phyloP scores from a whole-genome alignment of 345 rosid species.

The Populus tremula region DNA sequence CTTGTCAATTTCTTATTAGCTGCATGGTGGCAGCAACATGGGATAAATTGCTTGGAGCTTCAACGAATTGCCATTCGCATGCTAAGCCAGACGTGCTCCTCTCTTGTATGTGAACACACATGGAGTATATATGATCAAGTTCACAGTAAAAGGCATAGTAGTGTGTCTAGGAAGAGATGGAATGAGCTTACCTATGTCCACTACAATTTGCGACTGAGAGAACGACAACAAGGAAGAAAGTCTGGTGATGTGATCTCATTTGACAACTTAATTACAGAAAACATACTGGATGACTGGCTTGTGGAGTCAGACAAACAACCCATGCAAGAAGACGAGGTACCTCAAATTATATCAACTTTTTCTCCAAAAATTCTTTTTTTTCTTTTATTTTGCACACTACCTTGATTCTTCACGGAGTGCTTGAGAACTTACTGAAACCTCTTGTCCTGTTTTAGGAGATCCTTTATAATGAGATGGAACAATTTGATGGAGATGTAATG shows the following conservation, averaged over 20 bases:
- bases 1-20: constrained; percentile 35
- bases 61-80: constrained; percentile 78
- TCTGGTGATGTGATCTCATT: constrained; percentile 40
- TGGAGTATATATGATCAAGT: constrained; percentile 69
- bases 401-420: constrained; percentile 5
- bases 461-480: constrained; percentile 45
- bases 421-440: constrained; percentile 7
- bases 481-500: constrained; percentile 38
- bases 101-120: constrained; percentile 67
- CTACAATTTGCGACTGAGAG: constrained; percentile 69
- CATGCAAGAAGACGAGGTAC: constrained; percentile 64
- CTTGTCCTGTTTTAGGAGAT: constrained; percentile 43
- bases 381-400: background rate
- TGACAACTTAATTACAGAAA: constrained; percentile 51
- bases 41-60: constrained; percentile 79
- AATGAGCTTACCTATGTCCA: constrained; percentile 68
- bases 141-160: constrained; percentile 51
- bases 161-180: constrained; percentile 49
- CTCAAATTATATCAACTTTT: background rate
- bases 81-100: constrained; percentile 83
- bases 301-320: constrained; percentile 42
- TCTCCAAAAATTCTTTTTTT: background rate
- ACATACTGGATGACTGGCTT: constrained; percentile 62
- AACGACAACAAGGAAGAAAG: constrained; percentile 42
- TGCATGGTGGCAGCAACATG: constrained; percentile 88